Evolutionary conservation across 108 stramenopile species (phyloP).

Genomic region (Stephanodiscus triporus): DNA sequence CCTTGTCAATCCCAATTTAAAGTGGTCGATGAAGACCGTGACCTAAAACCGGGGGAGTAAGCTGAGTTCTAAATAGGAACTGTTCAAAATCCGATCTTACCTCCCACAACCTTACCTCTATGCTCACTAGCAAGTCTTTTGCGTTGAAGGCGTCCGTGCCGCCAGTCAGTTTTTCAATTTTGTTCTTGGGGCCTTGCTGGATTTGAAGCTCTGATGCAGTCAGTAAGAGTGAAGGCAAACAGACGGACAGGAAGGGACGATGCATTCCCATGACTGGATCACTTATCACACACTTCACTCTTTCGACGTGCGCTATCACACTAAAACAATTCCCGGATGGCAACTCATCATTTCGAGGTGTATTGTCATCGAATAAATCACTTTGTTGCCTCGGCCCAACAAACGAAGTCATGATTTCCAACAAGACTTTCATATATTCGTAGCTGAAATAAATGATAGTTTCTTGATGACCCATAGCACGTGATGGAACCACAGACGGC

Average conservation of each 20-base stretch:
- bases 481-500: conserved; percentile 46
- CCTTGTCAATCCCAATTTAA: conserved; percentile 89
- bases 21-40: conserved; percentile 88
- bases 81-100: background rate
- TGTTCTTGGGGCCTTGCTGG: conserved; percentile 8
- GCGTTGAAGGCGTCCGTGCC: background rate
- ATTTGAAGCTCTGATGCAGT: conserved; percentile 61
- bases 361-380: background rate
- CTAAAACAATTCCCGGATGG: conserved; percentile 49
- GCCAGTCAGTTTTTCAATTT: conserved; percentile 12
- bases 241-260: conserved; percentile 54
- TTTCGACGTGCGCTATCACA: conserved; percentile 49
- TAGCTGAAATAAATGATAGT: conserved; percentile 63
- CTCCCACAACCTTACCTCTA: conserved; percentile 13
- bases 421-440: conserved; percentile 62
- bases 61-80: background rate
- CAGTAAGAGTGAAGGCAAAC: conserved; percentile 50
- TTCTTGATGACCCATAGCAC: conserved; percentile 53
- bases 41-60: background rate
- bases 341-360: conserved; percentile 26
- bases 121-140: conserved; percentile 33
- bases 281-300: conserved; percentile 64
- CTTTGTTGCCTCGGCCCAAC: conserved; percentile 45
- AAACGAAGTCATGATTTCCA: conserved; percentile 42
- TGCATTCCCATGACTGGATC: conserved; percentile 84